Base-by-base conservation (phyloP, 2,329 filamentous ascomycete species). In the Trichoderma aggressivum region DNA sequence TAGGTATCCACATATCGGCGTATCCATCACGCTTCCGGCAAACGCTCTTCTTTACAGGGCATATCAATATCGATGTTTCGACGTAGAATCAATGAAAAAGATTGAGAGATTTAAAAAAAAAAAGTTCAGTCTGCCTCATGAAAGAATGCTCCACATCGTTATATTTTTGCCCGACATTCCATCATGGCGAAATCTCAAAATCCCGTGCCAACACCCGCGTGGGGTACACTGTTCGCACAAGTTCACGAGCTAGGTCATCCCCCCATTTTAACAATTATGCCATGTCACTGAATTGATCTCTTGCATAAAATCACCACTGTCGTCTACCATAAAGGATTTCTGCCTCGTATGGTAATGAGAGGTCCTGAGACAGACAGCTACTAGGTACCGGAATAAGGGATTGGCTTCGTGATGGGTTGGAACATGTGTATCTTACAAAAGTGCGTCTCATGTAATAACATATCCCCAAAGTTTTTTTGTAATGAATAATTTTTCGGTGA, bases 1-100 rank as follows among this genome's bases (percentile, higher is more conserved):
- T 32, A 7, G 34, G 64, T 59, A 68, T 56, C 64, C 64, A 68
- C 64, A 32, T 18, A 14, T 47, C 64, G 64, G 64, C 55, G 36
- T 68, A 55, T 47, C 28, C 55, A 18, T 58, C 24, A 3, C 26
- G n/a, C 21, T 16, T 65, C 28, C 47, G 47, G 47, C 12, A 55
- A 8, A 2, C 3, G 1, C 14, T 66, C 50, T 53, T 11, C 1
- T 24, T 53, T 3, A 53, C 11, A 53, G 3, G 5, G 3, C 11
- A 11, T 14, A 53, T 24, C 3, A 24, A 14, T 24, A 10, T 43
- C 4, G 7, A 4, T 4, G 1, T 8, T 18, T 16, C 2, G n/a
- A 43, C n/a, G 18, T 43, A 0, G 39, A 2, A 10, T n/a, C 16
- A 5, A 43, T 2, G 7, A 43, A 10, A n/a, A 10, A 43, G 3